Conservation (phyloP, 805 yeast genomes). For the Teunomyces tritomae region DNA sequence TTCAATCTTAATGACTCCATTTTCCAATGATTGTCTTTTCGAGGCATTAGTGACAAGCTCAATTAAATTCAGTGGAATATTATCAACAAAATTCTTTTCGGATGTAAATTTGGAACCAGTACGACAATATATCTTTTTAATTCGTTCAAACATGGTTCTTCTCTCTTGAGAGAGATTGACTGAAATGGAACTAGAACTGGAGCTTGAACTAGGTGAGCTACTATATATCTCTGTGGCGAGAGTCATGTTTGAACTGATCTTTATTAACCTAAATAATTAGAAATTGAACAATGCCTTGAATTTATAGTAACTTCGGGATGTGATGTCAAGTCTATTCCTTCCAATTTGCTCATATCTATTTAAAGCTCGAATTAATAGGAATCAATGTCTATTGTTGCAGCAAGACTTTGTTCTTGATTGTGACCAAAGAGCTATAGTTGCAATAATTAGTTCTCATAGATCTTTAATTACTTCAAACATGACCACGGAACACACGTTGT, state of each 20-base stretch:
- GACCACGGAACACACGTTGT: too few species aligned
- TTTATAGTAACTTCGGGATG: neutral
- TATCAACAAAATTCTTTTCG: slow-evolving; percentile 7
- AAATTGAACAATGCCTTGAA: neutral
- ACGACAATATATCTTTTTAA: slow-evolving; percentile 27
- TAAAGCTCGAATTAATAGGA: neutral
- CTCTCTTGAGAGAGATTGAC: neutral
- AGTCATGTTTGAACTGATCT: neutral
- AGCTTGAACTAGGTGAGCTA: slow-evolving; percentile 3
- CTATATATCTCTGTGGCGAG: neutral
- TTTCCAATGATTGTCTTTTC: neutral
- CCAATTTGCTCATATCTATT: neutral
- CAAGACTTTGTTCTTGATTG: neutral
- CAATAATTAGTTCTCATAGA: neutral
- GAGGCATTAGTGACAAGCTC: neutral
- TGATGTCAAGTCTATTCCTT: neutral
- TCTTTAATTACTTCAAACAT: too few species aligned
- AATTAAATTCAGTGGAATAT: neutral
- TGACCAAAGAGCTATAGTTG: neutral
- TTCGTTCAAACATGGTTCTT: slow-evolving; percentile 25
- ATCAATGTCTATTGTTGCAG: neutral
- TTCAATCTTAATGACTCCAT: slow-evolving; percentile 1
- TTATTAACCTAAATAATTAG: neutral
- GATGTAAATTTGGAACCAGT: slow-evolving; percentile 14
- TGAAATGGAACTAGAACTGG: slow-evolving; percentile 3